phyloP scores from a whole-genome alignment of 441 rosid genomes.

The Dalechampia spathulata region DNA sequence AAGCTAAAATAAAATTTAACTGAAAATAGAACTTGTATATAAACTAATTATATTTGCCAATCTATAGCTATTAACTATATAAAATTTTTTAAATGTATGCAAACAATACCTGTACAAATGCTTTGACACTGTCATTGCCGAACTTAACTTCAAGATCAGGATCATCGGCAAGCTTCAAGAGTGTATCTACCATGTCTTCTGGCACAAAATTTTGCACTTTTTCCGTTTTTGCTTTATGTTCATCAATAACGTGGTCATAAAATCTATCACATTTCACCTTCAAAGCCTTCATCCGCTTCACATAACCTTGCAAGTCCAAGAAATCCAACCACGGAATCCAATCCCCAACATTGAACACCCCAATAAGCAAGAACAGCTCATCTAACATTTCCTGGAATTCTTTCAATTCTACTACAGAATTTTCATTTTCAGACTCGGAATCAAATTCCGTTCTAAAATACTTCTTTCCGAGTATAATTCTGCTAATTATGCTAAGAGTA shows the following conservation, averaged over 20 bases:
- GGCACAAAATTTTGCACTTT: conserved; percentile 22
- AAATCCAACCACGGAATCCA: conserved; percentile 27
- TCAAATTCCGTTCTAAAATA: conserved; percentile 48
- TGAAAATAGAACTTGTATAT: too few species aligned
- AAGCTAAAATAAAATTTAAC: too few species aligned
- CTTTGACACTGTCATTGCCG: conserved; percentile 39
- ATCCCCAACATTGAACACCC: conserved; percentile 34
- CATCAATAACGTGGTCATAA: conserved; percentile 27
- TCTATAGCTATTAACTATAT: too few species aligned
- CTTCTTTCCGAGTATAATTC: conserved; percentile 30
- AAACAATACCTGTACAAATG: conserved; percentile 20
- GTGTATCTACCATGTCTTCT: conserved; percentile 25
- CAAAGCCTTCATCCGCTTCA: conserved; percentile 20
- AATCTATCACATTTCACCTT: conserved; percentile 23
- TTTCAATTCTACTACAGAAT: conserved; percentile 30
- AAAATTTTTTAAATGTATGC: too few species aligned
- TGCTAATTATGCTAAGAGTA: conserved; percentile 20
- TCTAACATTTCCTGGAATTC: conserved; percentile 60
- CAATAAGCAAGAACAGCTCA: conserved; percentile 51
- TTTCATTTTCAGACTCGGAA: conserved; percentile 57
- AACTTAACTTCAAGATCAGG: conserved; percentile 30
- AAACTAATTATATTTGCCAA: too few species aligned
- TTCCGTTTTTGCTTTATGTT: conserved; percentile 19
- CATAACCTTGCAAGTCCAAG: conserved; percentile 27
- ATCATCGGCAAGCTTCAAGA: conserved; percentile 20